Evolutionary conservation across 164 flowering plant species (phyloP), one percentile per base, ranked within the genome.

Genomic region (Vitis cinerea): DNA sequence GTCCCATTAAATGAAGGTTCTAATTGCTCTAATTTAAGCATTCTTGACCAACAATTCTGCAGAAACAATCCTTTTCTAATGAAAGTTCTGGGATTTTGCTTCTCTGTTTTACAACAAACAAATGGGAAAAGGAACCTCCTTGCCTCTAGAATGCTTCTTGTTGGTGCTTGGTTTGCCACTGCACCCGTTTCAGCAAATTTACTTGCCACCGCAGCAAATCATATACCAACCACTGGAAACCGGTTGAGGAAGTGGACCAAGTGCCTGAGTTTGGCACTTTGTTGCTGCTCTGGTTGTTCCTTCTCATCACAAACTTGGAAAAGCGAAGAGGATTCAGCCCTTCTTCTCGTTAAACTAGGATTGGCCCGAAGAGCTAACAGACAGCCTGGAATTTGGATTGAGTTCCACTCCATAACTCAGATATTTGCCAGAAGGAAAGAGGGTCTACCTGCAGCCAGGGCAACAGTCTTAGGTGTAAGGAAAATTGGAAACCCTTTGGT

Each of bases 91-190:
- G 67, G 55, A 7, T 90, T 90, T 68, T 87, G 92, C 76, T 76
- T 64, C 48, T 71, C 81, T 17, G 71, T 92, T 52, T 78, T 92
- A 68, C 81, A 87, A 63, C 86, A 89, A 71, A 74, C 72, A 9
- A 83, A 73, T 29, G 82, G 78, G 30, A 77, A 68, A 54, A 72
- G 79, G 73, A 82, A 85, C 68, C 79, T 75, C 50, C 75, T 88
- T 2, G 84, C 97, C n/a, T 77, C 81, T 10, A 83, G 87, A 78
- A 91, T 91, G 94, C 86, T 87, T 69, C 87, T 86, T 51, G 91
- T 87, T 5, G 97, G 97, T 31, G 92, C 94, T 51, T 93, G 98
- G 98, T 81, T 88, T 68, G 89, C 97, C 30, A 91, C 95, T 13
- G 72, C 91, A 49, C 92, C 98, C 2, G 71, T 88, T 64, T 81